Evolutionary conservation across 2,329 filamentous ascomycete genomes (phyloP).

Genomic region (Colletotrichum sp.): DNA sequence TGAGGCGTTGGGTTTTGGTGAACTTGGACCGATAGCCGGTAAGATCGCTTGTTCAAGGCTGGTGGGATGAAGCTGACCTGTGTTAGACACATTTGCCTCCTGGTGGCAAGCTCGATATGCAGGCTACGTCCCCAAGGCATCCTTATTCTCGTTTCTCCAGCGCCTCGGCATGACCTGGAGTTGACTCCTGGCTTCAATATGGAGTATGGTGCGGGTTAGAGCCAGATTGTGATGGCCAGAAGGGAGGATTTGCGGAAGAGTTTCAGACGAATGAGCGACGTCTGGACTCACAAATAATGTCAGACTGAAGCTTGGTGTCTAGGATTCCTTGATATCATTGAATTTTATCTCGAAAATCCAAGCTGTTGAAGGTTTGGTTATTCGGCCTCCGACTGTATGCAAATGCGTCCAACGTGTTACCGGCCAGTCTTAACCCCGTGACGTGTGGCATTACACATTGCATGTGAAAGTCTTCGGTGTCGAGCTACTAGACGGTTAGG

Average conservation of each 20-base stretch:
- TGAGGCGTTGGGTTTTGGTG: constrained; percentile 15
- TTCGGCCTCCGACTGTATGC: not conserved
- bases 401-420: accelerated
- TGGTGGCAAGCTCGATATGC: constrained; percentile 13
- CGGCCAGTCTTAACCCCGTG: accelerated
- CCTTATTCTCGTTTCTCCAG: constrained; percentile 3
- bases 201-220: not conserved
- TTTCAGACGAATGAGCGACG: accelerated
- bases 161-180: constrained; percentile 9
- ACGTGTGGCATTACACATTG: not conserved
- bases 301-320: not conserved
- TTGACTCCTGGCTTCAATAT: not conserved
- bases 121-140: constrained; percentile 2
- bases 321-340: accelerated
- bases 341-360: accelerated
- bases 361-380: not conserved
- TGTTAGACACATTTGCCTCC: not conserved
- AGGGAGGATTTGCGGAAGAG: accelerated
- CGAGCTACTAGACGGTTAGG: too few species aligned
- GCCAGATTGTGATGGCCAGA: not conserved
- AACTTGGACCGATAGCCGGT: not conserved
- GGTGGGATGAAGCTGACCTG: not conserved
- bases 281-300: accelerated
- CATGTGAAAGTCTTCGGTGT: not conserved
- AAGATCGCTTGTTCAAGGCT: not conserved